These are phyloP conservation scores for Globisporangium sylvaticum DNA, from an alignment of 352 stramenopile species.

Conservation along the genomic window DNA sequence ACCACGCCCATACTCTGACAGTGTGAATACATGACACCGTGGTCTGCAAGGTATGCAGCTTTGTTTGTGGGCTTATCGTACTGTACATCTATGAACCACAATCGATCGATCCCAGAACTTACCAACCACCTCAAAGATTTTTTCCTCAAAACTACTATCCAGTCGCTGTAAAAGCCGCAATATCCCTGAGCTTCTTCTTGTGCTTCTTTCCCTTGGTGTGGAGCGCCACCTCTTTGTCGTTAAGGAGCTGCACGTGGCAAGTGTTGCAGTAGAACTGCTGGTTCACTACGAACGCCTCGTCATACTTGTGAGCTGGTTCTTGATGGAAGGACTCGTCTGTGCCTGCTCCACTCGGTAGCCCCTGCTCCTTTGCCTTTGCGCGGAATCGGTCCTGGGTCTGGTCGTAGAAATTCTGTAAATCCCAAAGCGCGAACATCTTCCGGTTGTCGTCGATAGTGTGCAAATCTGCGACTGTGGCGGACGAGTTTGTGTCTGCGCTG, in stretches of 20 bases:
- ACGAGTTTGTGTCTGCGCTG: constrained; percentile 18
- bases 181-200: constrained; percentile 65
- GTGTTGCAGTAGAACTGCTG: constrained; percentile 61
- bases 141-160: neutral
- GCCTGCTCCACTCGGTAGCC: constrained; percentile 23
- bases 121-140: neutral
- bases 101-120: neutral
- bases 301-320: constrained; percentile 25
- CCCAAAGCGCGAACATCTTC: constrained; percentile 76
- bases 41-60: neutral
- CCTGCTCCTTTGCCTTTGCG: constrained; percentile 29
- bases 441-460: constrained; percentile 50
- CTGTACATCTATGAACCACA: neutral
- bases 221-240: constrained; percentile 65
- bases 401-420: constrained; percentile 50
- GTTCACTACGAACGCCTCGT: constrained; percentile 38
- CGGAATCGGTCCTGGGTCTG: constrained; percentile 53
- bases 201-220: constrained; percentile 80
- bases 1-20: neutral
- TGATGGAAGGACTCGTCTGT: constrained; percentile 30
- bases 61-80: neutral
- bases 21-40: neutral
- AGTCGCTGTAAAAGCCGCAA: neutral
- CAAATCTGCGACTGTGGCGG: constrained; percentile 55
- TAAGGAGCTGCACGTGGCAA: constrained; percentile 70